These are phyloP conservation scores for Alternaria infectoria DNA, from an alignment of 2,329 filamentous ascomycete species.

Conservation along the genomic window DNA sequence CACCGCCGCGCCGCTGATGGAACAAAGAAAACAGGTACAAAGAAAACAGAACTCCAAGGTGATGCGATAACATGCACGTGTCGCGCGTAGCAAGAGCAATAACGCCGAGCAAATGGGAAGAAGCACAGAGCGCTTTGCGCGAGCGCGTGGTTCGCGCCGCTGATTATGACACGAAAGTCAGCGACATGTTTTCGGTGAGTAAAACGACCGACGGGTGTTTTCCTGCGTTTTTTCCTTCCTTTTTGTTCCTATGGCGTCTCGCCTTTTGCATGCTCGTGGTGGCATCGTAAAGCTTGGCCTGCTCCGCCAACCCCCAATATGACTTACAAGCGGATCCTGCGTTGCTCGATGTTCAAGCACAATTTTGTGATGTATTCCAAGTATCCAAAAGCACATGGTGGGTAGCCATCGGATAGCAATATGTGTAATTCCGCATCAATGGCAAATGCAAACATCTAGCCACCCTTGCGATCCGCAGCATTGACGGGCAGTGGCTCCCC, in stretches of 20 bases:
- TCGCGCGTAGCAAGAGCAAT: slow-evolving; percentile 7
- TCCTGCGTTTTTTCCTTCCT: background rate
- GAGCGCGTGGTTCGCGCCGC: slow-evolving; percentile 7
- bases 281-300: background rate
- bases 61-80: slow-evolving; percentile 23
- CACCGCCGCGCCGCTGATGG: background rate
- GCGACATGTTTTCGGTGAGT: background rate
- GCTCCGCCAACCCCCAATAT: background rate
- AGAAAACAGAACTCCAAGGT: slow-evolving; percentile 22
- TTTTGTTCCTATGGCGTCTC: background rate
- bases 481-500: slow-evolving; percentile 54
- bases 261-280: background rate
- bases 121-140: slow-evolving; percentile 12
- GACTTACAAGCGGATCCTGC: background rate
- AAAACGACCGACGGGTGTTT: background rate
- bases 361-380: background rate
- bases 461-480: slow-evolving; percentile 55
- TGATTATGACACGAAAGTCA: slow-evolving; percentile 10
- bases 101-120: slow-evolving; percentile 5
- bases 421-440: background rate
- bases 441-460: slow-evolving; percentile 29
- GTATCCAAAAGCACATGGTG: slow-evolving; percentile 2
- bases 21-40: slow-evolving; percentile 1
- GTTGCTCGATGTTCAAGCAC: background rate
- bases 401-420: background rate